Base-by-base conservation (phyloP, 371 early-diverging fungal species). In the Syncephalis fuscata region DNA sequence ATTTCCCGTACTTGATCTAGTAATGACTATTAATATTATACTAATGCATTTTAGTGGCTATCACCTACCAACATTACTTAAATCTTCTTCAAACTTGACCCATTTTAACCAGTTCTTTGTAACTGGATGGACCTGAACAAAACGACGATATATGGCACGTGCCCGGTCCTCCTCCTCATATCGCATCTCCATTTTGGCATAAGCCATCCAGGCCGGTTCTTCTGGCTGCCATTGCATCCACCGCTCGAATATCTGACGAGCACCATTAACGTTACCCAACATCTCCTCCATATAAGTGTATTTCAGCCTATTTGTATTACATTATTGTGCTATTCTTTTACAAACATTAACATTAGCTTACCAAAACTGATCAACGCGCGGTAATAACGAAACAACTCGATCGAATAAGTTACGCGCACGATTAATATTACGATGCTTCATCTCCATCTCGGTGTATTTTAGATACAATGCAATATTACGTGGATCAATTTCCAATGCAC, bases 201-300 rank as follows among this genome's bases (percentile, higher is more conserved):
- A 97, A 0, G 92, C 88, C 60, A 68, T 65, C 94, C 94, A 97
- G 0, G 92, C 93, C 10, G 78, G 76, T 54, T 85, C 89, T 40
- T 75, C 67, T 2, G 96, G 95, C 54, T 94, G 91, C 96, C 98
- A 96, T 49, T 84, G 75, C 91, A 97, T 92, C 98, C 98, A 97
- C 39, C 98, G 79, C 49, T 94, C 92, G 70, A 95, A 97, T 17
- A 97, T 83, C 46, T 83, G 84, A 20, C 96, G 72, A 4, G 89
- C 89, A 3, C 89, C 88, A 2, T 78, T 72, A 0, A 91, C 74
- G 50, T 96, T 91, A 38, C 86, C 92, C 58, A 96, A 60, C 58
- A 81, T 70, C 58, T 96, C 96, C 58, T 98, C 97, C 94, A 96
- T 93, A 57, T 89, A 88, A 3, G 88, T 80, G 65, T 94, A 98